Evolutionary conservation across 805 yeast genomes (phyloP).

Genomic region (Kurtzmaniella cleridarum): DNA sequence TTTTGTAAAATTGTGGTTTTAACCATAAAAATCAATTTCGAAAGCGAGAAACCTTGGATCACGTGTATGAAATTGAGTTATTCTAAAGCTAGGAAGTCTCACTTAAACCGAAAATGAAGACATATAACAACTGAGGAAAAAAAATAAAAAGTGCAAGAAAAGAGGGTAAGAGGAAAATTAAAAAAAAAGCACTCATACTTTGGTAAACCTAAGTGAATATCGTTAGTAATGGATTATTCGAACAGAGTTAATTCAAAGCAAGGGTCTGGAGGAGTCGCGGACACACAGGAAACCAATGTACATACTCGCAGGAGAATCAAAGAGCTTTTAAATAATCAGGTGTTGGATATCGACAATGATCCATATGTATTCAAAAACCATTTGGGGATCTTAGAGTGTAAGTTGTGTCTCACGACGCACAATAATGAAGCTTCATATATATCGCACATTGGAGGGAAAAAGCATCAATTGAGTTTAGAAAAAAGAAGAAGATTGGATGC

Average conservation of each 20-base stretch:
- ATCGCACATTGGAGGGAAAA: constrained; percentile 78
- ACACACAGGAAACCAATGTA: constrained; percentile 60
- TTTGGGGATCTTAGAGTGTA: constrained; percentile 80
- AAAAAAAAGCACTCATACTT: too few species aligned
- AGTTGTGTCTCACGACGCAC: constrained; percentile 79
- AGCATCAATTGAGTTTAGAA: constrained; percentile 71
- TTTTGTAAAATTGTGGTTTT: too few species aligned
- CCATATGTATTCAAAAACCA: constrained; percentile 85
- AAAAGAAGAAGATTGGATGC: constrained; percentile 43
- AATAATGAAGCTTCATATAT: constrained; percentile 74
- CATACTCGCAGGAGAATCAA: constrained; percentile 65
- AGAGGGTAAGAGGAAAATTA: too few species aligned
- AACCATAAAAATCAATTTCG: too few species aligned
- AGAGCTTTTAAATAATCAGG: constrained; percentile 49
- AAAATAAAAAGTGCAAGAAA: too few species aligned
- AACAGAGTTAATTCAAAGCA: constrained; percentile 86
- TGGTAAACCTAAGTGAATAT: too few species aligned
- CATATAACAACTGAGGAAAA: too few species aligned
- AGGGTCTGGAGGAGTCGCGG: constrained; percentile 89
- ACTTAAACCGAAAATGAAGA: too few species aligned
- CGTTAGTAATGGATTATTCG: constrained; percentile 69
- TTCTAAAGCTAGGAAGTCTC: too few species aligned
- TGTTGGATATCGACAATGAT: constrained; percentile 53
- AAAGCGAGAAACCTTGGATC: too few species aligned
- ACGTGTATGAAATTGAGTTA: too few species aligned